Evolutionary conservation across 148 eudicot genomes (phyloP).

Genomic region (Vaccinium myrtillus): DNA sequence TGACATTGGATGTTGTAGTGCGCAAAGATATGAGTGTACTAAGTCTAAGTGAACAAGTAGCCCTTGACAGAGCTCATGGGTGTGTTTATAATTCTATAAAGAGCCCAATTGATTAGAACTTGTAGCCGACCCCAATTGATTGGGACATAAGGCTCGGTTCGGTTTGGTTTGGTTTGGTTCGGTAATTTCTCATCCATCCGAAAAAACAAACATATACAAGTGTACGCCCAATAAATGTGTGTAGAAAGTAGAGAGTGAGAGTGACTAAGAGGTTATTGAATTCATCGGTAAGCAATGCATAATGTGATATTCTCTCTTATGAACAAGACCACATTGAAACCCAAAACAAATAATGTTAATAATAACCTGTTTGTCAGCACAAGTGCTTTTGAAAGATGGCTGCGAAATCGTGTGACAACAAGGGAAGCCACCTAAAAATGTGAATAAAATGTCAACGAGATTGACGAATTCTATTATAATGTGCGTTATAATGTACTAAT

Average conservation of each 20-base stretch:
- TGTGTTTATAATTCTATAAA: too few species aligned
- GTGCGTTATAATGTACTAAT: background rate
- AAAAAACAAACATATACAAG: background rate
- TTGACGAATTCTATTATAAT: background rate
- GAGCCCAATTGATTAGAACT: too few species aligned
- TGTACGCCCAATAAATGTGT: background rate
- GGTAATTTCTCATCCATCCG: background rate
- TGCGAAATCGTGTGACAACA: conserved; percentile 75
- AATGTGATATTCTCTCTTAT: background rate
- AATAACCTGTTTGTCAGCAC: conserved; percentile 80
- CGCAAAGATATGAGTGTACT: too few species aligned
- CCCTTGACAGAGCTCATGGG: too few species aligned
- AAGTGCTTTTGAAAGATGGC: conserved; percentile 82
- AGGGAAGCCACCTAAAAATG: conserved; percentile 68
- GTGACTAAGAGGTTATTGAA: background rate
- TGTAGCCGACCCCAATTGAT: too few species aligned
- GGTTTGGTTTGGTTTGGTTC: too few species aligned
- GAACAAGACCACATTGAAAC: background rate
- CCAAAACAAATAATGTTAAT: background rate
- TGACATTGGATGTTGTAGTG: too few species aligned
- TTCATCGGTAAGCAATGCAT: background rate
- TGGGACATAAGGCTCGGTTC: too few species aligned
- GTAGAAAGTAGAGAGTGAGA: background rate
- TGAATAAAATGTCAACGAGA: conserved; percentile 15
- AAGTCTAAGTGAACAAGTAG: too few species aligned